Conservation (phyloP, 495 filamentous ascomycete genomes). For the Penicillium cosmopolitanum region DNA sequence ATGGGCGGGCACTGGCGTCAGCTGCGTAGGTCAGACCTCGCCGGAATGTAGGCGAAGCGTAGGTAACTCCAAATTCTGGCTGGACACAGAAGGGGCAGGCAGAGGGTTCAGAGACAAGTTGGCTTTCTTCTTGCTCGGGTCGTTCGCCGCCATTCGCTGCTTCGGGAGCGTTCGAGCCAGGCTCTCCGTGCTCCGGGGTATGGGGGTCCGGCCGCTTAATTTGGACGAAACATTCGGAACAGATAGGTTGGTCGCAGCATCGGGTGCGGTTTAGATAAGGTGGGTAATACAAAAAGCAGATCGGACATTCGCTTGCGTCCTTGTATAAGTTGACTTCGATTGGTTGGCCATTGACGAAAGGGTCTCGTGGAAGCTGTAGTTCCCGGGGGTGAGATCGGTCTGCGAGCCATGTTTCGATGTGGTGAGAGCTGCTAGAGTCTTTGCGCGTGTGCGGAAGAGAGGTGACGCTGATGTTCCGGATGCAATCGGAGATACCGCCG, state of each 20-base stretch:
- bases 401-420: slow-evolving; percentile 69
- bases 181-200: slow-evolving; percentile 79
- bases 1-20: slow-evolving; percentile 43
- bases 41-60: slow-evolving; percentile 85
- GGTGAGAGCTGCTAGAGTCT: slow-evolving; percentile 84
- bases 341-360: slow-evolving; percentile 87
- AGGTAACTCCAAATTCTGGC: slow-evolving; percentile 92
- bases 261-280: slow-evolving; percentile 94
- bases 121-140: slow-evolving; percentile 55
- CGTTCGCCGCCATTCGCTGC: slow-evolving; percentile 42
- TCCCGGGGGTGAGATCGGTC: slow-evolving; percentile 72
- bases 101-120: slow-evolving; percentile 88
- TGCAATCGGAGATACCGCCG: slow-evolving; percentile 53
- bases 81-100: slow-evolving; percentile 94
- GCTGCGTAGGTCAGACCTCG: slow-evolving; percentile 75
- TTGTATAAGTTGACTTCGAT: slow-evolving; percentile 94
- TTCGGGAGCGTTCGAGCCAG: slow-evolving; percentile 50
- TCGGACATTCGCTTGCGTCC: slow-evolving; percentile 86
- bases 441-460: slow-evolving; percentile 70
- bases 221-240: slow-evolving; percentile 98
- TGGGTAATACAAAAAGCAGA: slow-evolving; percentile 95
- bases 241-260: slow-evolving; percentile 96
- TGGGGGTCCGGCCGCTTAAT: slow-evolving; percentile 97
- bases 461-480: slow-evolving; percentile 64
- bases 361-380: slow-evolving; percentile 77